Conservation (phyloP, 1,284 basidiomycete genomes). For the Mycena citricolor region DNA sequence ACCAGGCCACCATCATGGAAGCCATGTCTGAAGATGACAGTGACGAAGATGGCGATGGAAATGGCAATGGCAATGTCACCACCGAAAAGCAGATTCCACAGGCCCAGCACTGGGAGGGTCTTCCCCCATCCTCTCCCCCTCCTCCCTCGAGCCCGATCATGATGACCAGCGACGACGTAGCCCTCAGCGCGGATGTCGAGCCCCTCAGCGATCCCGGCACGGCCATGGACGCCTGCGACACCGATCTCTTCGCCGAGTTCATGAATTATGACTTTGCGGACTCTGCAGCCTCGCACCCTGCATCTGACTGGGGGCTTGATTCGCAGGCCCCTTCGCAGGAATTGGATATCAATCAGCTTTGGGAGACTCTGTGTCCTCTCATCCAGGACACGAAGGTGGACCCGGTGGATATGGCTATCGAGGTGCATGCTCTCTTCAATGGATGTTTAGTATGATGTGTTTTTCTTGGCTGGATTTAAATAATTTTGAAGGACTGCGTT, state of each 20-base stretch:
- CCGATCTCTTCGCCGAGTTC: conserved; percentile 38
- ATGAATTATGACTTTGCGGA: conserved; percentile 29
- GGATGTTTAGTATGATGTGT: conserved; percentile 40
- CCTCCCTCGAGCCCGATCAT: conserved; percentile 56
- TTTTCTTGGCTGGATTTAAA: conserved; percentile 1
- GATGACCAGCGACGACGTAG: conserved; percentile 35
- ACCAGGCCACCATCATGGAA: too few relatives aligned
- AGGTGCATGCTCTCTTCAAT: conserved; percentile 45
- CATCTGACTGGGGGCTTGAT: conserved; percentile 11
- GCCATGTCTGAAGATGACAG: conserved; percentile 9
- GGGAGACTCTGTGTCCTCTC: conserved; percentile 45
- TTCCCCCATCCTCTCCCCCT: conserved; percentile 68
- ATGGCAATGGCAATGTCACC: conserved; percentile 30
- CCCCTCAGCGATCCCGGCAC: conserved; percentile 23
- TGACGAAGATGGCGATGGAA: conserved; percentile 22
- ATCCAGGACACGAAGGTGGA: conserved; percentile 29
- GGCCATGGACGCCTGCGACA: not conserved
- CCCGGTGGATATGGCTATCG: conserved; percentile 41
- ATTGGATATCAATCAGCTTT: conserved; percentile 47
- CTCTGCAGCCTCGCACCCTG: not conserved
- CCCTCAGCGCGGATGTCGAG: conserved; percentile 25
- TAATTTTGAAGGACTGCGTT: not conserved
- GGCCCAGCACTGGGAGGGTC: conserved; percentile 48
- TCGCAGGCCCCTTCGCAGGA: conserved; percentile 21
- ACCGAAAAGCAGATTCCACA: conserved; percentile 24